These are phyloP conservation scores for Peribolospora baueri DNA, from an alignment of 768 basidiomycete genomes.

Conservation along the genomic window DNA sequence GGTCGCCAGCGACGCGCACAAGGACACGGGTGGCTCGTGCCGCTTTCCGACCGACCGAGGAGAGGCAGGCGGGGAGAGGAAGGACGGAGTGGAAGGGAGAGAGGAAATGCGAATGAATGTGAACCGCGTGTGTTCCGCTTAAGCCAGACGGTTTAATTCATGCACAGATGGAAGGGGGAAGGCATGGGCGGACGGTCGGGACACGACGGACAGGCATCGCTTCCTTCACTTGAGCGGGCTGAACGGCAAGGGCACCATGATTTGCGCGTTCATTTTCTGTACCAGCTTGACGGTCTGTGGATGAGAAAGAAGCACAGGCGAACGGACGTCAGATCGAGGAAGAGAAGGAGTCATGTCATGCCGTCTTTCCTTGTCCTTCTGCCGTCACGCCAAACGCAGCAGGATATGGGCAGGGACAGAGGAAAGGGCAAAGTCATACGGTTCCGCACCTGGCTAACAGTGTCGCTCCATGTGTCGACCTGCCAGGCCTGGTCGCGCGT, in stretches of 20 bases:
- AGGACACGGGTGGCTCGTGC: too few relatives aligned
- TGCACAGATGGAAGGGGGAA: too few relatives aligned
- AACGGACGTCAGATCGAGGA: neutral
- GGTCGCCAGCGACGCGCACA: too few relatives aligned
- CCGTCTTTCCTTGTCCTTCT: too few relatives aligned
- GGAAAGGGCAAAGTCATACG: neutral
- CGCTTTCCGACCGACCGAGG: too few relatives aligned
- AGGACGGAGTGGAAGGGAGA: too few relatives aligned
- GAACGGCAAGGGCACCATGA: conserved; percentile 53
- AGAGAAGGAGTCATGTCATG: too few relatives aligned
- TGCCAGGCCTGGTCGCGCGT: conserved; percentile 78
- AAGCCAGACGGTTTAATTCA: too few relatives aligned
- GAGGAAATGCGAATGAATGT: too few relatives aligned
- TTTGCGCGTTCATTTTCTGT: conserved; percentile 61
- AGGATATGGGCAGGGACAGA: neutral
- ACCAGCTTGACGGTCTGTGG: conserved; percentile 65
- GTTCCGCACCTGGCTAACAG: conserved; percentile 52
- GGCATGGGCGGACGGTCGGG: too few relatives aligned
- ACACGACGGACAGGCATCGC: neutral
- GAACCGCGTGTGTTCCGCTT: too few relatives aligned
- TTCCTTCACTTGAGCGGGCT: conserved; percentile 50
- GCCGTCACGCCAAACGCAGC: neutral
- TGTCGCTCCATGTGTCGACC: conserved; percentile 83
- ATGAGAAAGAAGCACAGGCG: neutral
- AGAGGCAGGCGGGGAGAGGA: too few relatives aligned